Evolutionary conservation across 2,329 filamentous ascomycete genomes (phyloP), one percentile per base, ranked within the genome.

Genomic region (Neoscytalidium dimidiatum): DNA sequence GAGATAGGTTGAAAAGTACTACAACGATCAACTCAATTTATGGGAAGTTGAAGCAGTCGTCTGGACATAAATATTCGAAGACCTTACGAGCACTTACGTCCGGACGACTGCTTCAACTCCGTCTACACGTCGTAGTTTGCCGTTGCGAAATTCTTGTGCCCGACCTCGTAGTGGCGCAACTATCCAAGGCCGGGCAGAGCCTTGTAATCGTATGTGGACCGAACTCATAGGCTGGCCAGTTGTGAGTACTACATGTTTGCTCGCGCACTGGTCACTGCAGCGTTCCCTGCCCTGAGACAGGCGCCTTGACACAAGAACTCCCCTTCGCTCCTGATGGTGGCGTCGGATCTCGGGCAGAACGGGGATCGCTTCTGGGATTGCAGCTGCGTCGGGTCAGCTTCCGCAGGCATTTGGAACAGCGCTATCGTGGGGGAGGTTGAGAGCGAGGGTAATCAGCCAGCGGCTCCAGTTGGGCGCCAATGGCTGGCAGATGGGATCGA

Each of bases 251-350:
- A n/a, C 31, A 29, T 58, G 53, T 58, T 44, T 58, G 35, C 53
- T 29, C 35, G 23, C 53, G 33, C 33, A 28, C 35, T 6, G 35
- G 21, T 35, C 35, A 58, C 28, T 29, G 21, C 23, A 58, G 53
- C 35, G 23, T 41, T 58, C 53, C 53, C 29, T 58, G 53, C 53
- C 23, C 51, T 46, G 51, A 44, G 29, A 52, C 43, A 46, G 44
- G 28, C 66, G 57, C 46, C 46, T 48, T 43, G 46, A 44, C 62
- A 48, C 53, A 33, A 38, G 61, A 49, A 56, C 44, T 52, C 26
- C 33, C 65, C 66, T 60, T 53, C 49, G 51, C 66, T 56, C 43
- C 26, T 49, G 51, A 38, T 60, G 66, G 65, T 68, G 69, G 64
- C 66, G 62, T 46, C 57, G 53, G 62, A 58, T 44, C 53, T 58